Percentiles rank a stretch among this genome's conserved stretches.
Evolutionary conservation across 2,329 filamentous ascomycete species (phyloP).

Genomic region (Calonectria leucothoes): DNA sequence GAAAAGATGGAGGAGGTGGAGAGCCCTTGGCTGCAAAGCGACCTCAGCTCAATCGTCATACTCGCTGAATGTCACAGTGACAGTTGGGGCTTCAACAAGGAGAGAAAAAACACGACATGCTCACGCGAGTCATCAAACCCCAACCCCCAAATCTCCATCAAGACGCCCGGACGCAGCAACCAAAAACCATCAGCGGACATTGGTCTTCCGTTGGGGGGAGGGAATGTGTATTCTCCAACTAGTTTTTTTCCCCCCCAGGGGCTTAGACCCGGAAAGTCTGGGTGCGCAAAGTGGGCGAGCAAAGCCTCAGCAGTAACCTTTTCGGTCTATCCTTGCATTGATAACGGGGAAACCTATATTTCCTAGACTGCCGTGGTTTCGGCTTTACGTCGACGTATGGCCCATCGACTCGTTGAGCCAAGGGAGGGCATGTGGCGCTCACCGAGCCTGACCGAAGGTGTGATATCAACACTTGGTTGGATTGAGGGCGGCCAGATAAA

Average conservation of each 20-base stretch:
- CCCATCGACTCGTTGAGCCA: slow-evolving; percentile 2
- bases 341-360: background rate
- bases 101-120: slow-evolving; percentile 7
- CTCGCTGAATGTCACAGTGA: slow-evolving; percentile 17
- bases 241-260: background rate
- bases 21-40: slow-evolving; percentile 3
- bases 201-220: slow-evolving; percentile 9
- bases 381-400: slow-evolving; percentile 8
- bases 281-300: background rate
- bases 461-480: slow-evolving; percentile 16
- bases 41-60: slow-evolving; percentile 12
- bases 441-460: slow-evolving; percentile 20
- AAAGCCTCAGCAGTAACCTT: background rate
- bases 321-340: background rate
- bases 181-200: slow-evolving; percentile 10
- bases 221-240: background rate
- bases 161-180: background rate
- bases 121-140: slow-evolving; percentile 20
- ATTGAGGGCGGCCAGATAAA: background rate
- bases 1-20: slow-evolving; percentile 1
- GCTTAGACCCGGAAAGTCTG: background rate
- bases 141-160: slow-evolving; percentile 36
- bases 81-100: slow-evolving; percentile 40
- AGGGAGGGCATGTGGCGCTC: background rate
- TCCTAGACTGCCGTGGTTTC: background rate